Conservation (phyloP, 1,139 yeast species). For the Geotrichum citri-aurantii region DNA sequence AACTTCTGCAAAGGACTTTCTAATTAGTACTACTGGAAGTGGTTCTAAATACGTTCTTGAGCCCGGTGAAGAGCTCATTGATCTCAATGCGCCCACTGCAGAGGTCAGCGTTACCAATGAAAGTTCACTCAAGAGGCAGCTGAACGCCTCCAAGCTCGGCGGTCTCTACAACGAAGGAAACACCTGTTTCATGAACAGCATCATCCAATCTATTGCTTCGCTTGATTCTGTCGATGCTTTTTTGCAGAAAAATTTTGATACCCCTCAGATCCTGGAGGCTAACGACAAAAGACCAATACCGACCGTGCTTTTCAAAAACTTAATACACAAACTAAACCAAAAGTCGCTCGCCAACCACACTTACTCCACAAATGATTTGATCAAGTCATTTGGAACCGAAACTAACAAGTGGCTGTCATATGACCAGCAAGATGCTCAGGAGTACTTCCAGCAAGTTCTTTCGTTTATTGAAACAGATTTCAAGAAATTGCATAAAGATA, state of each 20-base stretch:
- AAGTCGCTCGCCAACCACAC: slow-evolving; percentile 36
- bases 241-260: slow-evolving; percentile 36
- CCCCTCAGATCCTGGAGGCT: not conserved
- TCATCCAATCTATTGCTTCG: slow-evolving; percentile 76
- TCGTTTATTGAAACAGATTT: slow-evolving; percentile 63
- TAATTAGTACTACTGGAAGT: slow-evolving; percentile 21
- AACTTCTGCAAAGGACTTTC: slow-evolving; percentile 31
- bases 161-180: slow-evolving; percentile 87
- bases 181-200: slow-evolving; percentile 91
- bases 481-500: slow-evolving; percentile 9
- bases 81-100: slow-evolving; percentile 9
- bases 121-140: slow-evolving; percentile 17
- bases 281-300: not conserved
- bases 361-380: slow-evolving; percentile 58
- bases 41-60: slow-evolving; percentile 22
- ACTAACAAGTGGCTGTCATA: slow-evolving; percentile 76
- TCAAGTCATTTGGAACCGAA: slow-evolving; percentile 70
- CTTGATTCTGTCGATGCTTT: slow-evolving; percentile 57
- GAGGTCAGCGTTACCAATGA: slow-evolving; percentile 29
- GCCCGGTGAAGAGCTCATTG: slow-evolving; percentile 15
- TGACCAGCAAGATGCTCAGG: slow-evolving; percentile 94
- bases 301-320: slow-evolving; percentile 24
- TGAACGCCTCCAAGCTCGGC: slow-evolving; percentile 45
- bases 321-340: slow-evolving; percentile 34
- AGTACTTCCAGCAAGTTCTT: slow-evolving; percentile 78